Conservation (phyloP, 768 basidiomycete genomes). For the Hericium coralloides region DNA sequence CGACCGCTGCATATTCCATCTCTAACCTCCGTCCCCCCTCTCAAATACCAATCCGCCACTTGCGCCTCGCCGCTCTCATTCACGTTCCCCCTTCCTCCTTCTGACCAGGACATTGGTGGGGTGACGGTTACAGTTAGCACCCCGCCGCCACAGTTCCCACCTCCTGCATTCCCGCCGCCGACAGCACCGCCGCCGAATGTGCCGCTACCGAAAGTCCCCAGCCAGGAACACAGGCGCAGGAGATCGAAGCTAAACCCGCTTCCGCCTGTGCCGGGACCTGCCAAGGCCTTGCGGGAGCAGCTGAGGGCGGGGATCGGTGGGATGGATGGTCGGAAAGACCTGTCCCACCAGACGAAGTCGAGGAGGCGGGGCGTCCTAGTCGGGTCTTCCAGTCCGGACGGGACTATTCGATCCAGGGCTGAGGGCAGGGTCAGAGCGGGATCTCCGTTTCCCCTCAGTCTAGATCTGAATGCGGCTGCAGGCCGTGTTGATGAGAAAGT, state of each 20-base stretch:
- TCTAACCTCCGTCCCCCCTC: neutral
- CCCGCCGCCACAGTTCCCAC: slow-evolving; percentile 3
- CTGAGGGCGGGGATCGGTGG: neutral
- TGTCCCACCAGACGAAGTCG: neutral
- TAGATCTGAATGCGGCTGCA: neutral
- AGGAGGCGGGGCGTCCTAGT: too few species aligned
- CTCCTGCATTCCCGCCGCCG: slow-evolving; percentile 1
- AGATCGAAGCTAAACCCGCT: neutral
- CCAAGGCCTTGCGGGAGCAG: neutral
- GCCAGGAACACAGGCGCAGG: neutral
- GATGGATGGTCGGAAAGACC: neutral
- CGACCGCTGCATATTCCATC: neutral
- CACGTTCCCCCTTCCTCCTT: slow-evolving; percentile 11
- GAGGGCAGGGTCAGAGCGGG: neutral
- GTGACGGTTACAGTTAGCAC: slow-evolving; percentile 5
- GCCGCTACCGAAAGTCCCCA: neutral
- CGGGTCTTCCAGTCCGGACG: too few species aligned
- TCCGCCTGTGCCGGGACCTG: neutral
- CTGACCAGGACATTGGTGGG: neutral
- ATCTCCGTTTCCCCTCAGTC: neutral
- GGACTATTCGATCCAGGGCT: neutral
- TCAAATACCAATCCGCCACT: neutral
- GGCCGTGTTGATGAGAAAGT: neutral
- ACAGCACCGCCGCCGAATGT: neutral
- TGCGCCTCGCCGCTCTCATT: slow-evolving; percentile 8